Evolutionary conservation across 441 rosid genomes (phyloP).

Genomic region (Adansonia grandidieri): DNA sequence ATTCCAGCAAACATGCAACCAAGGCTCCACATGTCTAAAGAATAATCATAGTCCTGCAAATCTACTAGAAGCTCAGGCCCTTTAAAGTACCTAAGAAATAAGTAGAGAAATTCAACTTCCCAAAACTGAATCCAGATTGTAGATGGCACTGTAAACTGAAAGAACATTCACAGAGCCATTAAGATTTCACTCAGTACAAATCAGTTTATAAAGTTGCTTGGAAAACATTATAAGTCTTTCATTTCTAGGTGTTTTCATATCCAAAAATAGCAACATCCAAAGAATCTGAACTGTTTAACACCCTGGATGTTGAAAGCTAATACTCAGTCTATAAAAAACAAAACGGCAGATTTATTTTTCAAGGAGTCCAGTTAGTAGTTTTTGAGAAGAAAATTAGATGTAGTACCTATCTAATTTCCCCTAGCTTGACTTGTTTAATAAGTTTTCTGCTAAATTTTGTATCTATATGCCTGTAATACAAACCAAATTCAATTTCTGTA

Average conservation of each 20-base stretch:
- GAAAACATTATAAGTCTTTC: neutral
- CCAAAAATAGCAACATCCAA: neutral
- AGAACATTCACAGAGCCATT: conserved; percentile 3
- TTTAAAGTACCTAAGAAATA: conserved; percentile 72
- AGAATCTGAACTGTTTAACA: neutral
- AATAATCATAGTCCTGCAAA: conserved; percentile 94
- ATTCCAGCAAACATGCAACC: conserved; percentile 99
- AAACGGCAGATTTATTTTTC: neutral
- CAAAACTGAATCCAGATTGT: conserved; percentile 21
- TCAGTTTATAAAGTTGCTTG: conserved; percentile 7
- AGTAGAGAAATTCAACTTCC: conserved; percentile 24
- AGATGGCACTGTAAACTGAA: neutral
- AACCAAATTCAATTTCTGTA: neutral
- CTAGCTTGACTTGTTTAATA: neutral
- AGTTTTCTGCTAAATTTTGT: neutral
- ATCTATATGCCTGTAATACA: neutral
- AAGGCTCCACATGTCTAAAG: conserved; percentile 98
- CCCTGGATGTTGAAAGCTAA: neutral
- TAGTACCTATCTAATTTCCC: neutral
- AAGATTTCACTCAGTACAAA: neutral
- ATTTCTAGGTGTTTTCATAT: neutral
- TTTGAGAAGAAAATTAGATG: neutral
- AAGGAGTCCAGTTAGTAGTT: neutral
- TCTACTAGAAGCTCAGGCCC: conserved; percentile 97
- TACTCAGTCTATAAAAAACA: neutral